Base-by-base conservation (phyloP, 352 stramenopile species). In the Phytopythium sindhum region DNA sequence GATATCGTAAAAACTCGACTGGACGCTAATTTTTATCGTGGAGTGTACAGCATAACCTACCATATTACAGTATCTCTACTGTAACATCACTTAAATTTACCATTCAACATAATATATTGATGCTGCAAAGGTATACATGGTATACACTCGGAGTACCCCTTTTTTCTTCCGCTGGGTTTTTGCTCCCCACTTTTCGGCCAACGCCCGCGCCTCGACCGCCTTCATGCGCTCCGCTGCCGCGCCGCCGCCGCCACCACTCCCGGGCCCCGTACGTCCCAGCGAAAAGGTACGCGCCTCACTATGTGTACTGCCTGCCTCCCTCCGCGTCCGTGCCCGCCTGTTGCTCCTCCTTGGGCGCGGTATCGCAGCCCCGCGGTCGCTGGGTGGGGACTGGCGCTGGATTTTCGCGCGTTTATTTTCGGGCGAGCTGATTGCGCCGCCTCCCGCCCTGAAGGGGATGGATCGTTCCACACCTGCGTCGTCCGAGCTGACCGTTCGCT, bases 181-280 rank as follows among this genome's bases (percentile, higher is more conserved):
- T 52, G n/a, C 45, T 26, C 45, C 45, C 45, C 45, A 52, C 24
- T 29, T 51, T 28, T 29, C 23, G 44, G 9, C 44, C 52, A 31
- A 28, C 52, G 19, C 11, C 15, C 29, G 12, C 51, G 28, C 21
- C 29, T 28, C 31, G 50, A 39, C 52, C 48, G 24, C 50, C 26
- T 26, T 4, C 2, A 60, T 60, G 54, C 54, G 54, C 54, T 47
- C 31, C 31, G 52, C 52, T n/a, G 52, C 52, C 21, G 31, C 53
- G 53, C 53, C 29, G 52, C 52, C 23, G 47, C 48, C 50, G 50
- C 50, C 47, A n/a, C 47, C 47, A n/a, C 47, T 31, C 31, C n/a
- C 11, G 33, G 33, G n/a, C 35, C 17, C 29, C 5, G 51, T 14
- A 19, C 19, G 28, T 29, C 9, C 35, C 35, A 37, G 54, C 10